phyloP scores from a whole-genome alignment of 2,329 filamentous ascomycete genomes.

The Macrophomina pseudophaseolina region DNA sequence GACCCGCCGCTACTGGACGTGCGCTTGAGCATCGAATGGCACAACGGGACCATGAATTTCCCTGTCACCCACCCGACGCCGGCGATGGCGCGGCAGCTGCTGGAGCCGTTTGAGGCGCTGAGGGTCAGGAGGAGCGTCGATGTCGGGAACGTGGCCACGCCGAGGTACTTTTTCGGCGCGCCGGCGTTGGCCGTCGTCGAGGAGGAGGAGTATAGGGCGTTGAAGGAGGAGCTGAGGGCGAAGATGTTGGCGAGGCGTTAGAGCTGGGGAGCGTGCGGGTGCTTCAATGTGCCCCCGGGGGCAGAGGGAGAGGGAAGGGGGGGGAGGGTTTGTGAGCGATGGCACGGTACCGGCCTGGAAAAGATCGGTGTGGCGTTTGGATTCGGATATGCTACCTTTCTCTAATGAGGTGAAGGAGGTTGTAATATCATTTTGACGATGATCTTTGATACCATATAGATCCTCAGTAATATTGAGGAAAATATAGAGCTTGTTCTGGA shows the following conservation, averaged over 20 bases:
- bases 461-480: too few species aligned
- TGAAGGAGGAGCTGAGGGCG: conserved; percentile 9
- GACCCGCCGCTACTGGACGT: not conserved
- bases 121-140: not conserved
- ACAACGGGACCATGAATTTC: conserved; percentile 20
- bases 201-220: conserved; percentile 9
- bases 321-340: too few species aligned
- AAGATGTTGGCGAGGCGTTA: not conserved
- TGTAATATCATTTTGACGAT: too few species aligned
- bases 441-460: too few species aligned
- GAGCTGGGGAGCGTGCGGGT: not conserved
- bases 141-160: conserved; percentile 5
- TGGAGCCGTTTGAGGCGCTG: conserved; percentile 6
- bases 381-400: too few species aligned
- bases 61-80: conserved; percentile 9
- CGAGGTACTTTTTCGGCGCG: conserved; percentile 15
- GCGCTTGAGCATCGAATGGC: conserved; percentile 8
- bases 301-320: too few species aligned
- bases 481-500: too few species aligned
- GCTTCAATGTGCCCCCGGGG: too few species aligned
- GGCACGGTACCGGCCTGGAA: too few species aligned
- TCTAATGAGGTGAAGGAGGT: too few species aligned
- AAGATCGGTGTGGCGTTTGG: too few species aligned
- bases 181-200: conserved; percentile 3
- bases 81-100: conserved; percentile 9